These are phyloP conservation scores for Neurospora tetraspora DNA, from an alignment of 495 filamentous ascomycete genomes.

Conservation along the genomic window DNA sequence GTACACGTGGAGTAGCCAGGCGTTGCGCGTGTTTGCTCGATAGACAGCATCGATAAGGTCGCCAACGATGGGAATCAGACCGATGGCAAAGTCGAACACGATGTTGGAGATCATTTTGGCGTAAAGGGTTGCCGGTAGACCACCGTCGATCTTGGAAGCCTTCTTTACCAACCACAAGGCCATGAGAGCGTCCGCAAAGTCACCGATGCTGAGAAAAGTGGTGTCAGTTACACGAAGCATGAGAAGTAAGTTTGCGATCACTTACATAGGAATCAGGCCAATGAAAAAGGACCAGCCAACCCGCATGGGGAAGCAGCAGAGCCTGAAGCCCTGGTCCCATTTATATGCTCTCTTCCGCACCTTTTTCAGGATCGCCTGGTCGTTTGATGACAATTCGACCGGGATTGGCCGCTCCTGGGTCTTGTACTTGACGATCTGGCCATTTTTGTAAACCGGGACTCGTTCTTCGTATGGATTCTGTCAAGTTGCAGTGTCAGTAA, in stretches of 20 bases:
- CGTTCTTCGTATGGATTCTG: constrained; percentile 67
- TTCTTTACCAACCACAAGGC: constrained; percentile 59
- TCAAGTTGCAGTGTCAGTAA: neutral
- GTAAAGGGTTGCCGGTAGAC: constrained; percentile 46
- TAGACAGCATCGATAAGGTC: constrained; percentile 61
- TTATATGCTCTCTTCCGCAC: constrained; percentile 73
- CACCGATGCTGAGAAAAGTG: constrained; percentile 49
- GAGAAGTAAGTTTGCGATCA: constrained; percentile 8
- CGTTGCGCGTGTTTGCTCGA: constrained; percentile 67
- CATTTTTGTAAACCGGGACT: constrained; percentile 56
- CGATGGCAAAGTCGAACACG: constrained; percentile 65
- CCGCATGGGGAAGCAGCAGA: constrained; percentile 61
- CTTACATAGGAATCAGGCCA: constrained; percentile 68
- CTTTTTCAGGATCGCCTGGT: constrained; percentile 65
- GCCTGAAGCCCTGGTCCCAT: constrained; percentile 63
- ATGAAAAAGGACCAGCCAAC: constrained; percentile 81
- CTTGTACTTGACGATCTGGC: constrained; percentile 46
- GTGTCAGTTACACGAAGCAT: neutral
- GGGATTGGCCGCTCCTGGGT: constrained; percentile 60
- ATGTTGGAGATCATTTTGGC: constrained; percentile 71
- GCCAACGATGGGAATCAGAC: constrained; percentile 76
- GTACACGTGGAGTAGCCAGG: constrained; percentile 60
- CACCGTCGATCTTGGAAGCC: constrained; percentile 60
- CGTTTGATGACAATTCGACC: constrained; percentile 64
- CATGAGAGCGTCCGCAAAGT: constrained; percentile 59